Conservation (phyloP, 2,329 filamentous ascomycete genomes). For the Remersonia thermophila region DNA sequence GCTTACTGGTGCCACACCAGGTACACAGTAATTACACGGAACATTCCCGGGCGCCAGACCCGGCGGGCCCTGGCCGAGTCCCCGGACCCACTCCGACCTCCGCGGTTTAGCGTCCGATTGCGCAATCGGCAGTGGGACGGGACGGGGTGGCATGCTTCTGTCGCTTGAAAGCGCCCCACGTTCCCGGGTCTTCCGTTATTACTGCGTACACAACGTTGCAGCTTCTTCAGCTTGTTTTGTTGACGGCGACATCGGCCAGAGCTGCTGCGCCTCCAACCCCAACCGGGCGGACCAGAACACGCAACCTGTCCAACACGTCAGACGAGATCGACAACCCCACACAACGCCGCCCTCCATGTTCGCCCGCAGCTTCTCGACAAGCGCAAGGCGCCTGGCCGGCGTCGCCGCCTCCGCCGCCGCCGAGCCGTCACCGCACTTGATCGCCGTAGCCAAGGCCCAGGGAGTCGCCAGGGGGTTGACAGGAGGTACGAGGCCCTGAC, state of each 20-base stretch:
- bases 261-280: no score
- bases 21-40: not conserved
- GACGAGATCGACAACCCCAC: no score
- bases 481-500: no score
- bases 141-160: no score
- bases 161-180: slow-evolving; percentile 2
- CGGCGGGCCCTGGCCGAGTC: slow-evolving; percentile 1
- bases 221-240: slow-evolving; percentile 2
- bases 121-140: slow-evolving; percentile 10
- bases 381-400: slow-evolving; percentile 41
- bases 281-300: no score
- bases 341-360: no score
- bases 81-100: not conserved
- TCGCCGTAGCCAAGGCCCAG: slow-evolving; percentile 68
- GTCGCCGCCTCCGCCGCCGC: slow-evolving; percentile 23
- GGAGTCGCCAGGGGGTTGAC: slow-evolving; percentile 66
- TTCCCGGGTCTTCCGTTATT: slow-evolving; percentile 1
- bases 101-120: slow-evolving; percentile 12
- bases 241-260: not conserved
- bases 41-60: not conserved
- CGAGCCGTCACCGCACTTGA: slow-evolving; percentile 44
- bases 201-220: not conserved
- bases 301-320: no score
- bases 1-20: no score
- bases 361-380: slow-evolving; percentile 54